Evolutionary conservation across 306 rosid species (phyloP), one percentile per base, ranked within the genome.

Genomic region (Lathyrus oleraceus): DNA sequence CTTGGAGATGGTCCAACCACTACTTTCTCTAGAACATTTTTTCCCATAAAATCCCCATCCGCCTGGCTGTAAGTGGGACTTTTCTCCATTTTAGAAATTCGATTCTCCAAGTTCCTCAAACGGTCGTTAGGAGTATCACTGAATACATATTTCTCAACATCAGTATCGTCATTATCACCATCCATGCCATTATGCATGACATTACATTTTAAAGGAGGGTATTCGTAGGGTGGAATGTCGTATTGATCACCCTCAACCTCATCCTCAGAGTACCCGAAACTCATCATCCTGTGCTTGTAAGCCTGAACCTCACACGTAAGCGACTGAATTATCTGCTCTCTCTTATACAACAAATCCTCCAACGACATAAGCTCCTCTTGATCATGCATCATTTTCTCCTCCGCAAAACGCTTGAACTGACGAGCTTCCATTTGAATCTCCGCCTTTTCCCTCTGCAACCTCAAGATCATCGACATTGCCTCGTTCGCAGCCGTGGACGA

Each of bases 391-490:
- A 91, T 89, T 84, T 89, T 95, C 83, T 95, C 99, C 87, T 95
- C 95, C 0, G 85, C 88, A 65, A 85, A 91, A 38, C 95, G 82
- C 84, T 95, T 95, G 83, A 91, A 95, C 58, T 95, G 99, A 17
- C 99, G 86, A 17, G 97, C 86, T 83, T 95, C 99, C 99, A 95
- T 87, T 77, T 91, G 99, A 65, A 87, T 60, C 75, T 95, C 99
- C 2, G 99, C 99, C 95, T 95, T 95, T 85, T 95, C 99, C 84
- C 97, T 79, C 77, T 95, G 99, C 85, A 95, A 72, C 87, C 97
- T 89, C 85, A 95, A 81, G 59, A 95, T 95, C 99, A 95, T 95
- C 0, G 95, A 86, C 99, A 95, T 95, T n/a, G 99, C 95, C 88
- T 95, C 99, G 13, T 83, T 95, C 0, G 99, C 97, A 16, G 99